These are phyloP conservation scores for Fusarium sp. DNA, from an alignment of 2,329 filamentous ascomycete genomes.

Conservation along the genomic window DNA sequence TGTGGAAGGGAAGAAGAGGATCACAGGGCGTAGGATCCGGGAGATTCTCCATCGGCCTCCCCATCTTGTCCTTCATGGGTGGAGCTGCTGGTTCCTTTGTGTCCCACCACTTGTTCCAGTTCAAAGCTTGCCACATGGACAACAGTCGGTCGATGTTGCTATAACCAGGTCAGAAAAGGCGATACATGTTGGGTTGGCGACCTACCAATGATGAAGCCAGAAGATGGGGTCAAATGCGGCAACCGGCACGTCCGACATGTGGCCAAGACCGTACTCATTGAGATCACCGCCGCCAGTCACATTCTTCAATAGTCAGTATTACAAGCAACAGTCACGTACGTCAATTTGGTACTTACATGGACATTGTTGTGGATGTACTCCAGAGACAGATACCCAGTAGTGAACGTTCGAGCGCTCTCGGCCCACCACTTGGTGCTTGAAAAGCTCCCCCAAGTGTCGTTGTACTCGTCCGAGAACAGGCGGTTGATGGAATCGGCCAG, in stretches of 20 bases:
- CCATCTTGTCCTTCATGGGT: neutral
- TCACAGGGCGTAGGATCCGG: neutral
- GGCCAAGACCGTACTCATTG: constrained; percentile 50
- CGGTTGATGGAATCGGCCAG: constrained; percentile 38
- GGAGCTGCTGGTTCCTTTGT: neutral
- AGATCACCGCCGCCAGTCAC: neutral
- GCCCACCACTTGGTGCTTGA: neutral
- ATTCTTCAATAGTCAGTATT: neutral
- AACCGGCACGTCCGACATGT: constrained; percentile 66
- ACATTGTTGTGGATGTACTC: constrained; percentile 56
- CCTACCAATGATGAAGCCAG: constrained; percentile 67
- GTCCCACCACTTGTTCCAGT: constrained; percentile 26
- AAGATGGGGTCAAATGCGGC: constrained; percentile 74
- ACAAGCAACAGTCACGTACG: neutral
- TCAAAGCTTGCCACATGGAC: constrained; percentile 22
- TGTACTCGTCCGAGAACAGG: constrained; percentile 36
- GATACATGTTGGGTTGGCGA: neutral
- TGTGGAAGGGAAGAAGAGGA: constrained; percentile 19
- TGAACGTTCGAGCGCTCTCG: constrained; percentile 1
- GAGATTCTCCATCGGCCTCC: neutral
- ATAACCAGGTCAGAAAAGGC: neutral
- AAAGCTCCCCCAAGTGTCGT: neutral
- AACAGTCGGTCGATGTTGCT: constrained; percentile 24
- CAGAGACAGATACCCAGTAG: constrained; percentile 38
- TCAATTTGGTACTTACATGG: constrained; percentile 39